Conservation (phyloP, 768 basidiomycete genomes). For the Krasilnikovozyma curviuscula region DNA sequence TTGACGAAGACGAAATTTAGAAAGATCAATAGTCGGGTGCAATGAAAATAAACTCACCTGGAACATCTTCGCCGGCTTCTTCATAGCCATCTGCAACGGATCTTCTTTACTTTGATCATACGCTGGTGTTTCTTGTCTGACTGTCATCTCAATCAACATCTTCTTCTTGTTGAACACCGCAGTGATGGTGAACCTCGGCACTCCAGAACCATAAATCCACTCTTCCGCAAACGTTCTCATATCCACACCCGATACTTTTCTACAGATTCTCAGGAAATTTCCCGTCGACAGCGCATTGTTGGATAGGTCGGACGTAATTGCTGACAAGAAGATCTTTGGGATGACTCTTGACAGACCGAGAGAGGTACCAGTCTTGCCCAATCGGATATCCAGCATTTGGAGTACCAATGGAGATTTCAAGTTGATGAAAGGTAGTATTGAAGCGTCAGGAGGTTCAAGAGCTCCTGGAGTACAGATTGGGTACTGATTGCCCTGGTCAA, state of each 20-base stretch:
- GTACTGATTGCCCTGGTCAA: constrained; percentile 72
- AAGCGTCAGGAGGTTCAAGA: constrained; percentile 62
- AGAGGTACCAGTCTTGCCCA: constrained; percentile 87
- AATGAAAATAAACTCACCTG: constrained; percentile 36
- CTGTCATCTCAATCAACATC: constrained; percentile 91
- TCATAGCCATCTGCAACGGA: constrained; percentile 42
- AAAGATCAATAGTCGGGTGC: neutral
- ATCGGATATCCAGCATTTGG: constrained; percentile 78
- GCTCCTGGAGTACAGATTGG: constrained; percentile 83
- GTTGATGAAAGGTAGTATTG: constrained; percentile 68
- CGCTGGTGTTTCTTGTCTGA: constrained; percentile 75
- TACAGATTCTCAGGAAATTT: constrained; percentile 70
- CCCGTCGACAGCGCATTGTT: constrained; percentile 76
- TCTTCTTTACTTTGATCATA: constrained; percentile 44
- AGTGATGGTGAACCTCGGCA: constrained; percentile 71
- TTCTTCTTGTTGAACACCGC: constrained; percentile 92
- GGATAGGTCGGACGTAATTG: constrained; percentile 71
- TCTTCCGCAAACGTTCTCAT: constrained; percentile 85
- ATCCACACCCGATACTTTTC: constrained; percentile 75
- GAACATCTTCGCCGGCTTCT: constrained; percentile 58
- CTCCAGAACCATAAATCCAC: constrained; percentile 96
- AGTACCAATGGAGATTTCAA: constrained; percentile 90
- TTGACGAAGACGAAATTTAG: constrained; percentile 20
- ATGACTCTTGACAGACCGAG: constrained; percentile 84
- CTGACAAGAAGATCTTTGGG: constrained; percentile 83